These are phyloP conservation scores for Candida tropicalis DNA, from an alignment of 1,139 yeast genomes.

Conservation along the genomic window DNA sequence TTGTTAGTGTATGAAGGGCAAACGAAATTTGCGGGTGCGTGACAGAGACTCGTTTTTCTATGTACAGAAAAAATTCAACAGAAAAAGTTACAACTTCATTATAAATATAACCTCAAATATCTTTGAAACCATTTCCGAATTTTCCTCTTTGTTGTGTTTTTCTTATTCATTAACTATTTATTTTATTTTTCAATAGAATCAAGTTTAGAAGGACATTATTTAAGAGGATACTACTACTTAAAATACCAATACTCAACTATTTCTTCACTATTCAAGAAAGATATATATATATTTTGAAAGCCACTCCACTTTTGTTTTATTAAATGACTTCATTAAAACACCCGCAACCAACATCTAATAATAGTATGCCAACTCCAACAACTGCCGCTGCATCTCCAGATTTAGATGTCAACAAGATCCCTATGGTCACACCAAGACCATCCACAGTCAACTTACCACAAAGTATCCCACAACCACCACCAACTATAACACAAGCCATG, in stretches of 20 bases:
- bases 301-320: not conserved
- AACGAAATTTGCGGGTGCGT: not conserved
- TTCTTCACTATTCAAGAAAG: too few relatives aligned
- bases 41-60: not conserved
- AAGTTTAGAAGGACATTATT: too few relatives aligned
- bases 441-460: constrained; percentile 11
- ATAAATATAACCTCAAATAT: constrained; percentile 3
- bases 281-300: too few relatives aligned
- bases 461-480: constrained; percentile 16
- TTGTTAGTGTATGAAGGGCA: not conserved
- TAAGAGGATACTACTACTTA: too few relatives aligned
- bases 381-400: constrained; percentile 10
- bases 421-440: constrained; percentile 19
- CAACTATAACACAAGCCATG: constrained; percentile 17
- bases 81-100: constrained; percentile 1
- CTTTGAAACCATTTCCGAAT: not conserved
- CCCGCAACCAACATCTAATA: constrained; percentile 7
- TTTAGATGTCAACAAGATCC: constrained; percentile 16
- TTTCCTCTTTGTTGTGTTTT: not conserved
- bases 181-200: too few relatives aligned
- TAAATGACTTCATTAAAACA: constrained; percentile 10
- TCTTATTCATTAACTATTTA: too few relatives aligned
- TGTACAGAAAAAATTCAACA: not conserved
- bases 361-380: constrained; percentile 7
- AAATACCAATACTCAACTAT: too few relatives aligned